Evolutionary conservation across 2,329 filamentous ascomycete species (phyloP).

Genomic region (Fusarium guadeloupense): DNA sequence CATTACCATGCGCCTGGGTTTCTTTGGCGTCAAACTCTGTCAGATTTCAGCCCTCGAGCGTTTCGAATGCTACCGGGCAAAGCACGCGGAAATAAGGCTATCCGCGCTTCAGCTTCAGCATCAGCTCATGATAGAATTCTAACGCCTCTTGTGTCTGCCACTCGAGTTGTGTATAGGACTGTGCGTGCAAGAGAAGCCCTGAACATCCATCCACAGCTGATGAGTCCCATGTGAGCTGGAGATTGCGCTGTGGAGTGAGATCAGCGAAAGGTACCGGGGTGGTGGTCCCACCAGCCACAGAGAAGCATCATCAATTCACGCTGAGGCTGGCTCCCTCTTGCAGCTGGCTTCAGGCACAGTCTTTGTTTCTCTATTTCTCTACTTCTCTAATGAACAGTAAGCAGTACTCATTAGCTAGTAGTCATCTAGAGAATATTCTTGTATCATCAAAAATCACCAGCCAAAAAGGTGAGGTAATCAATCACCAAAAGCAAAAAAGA

Average conservation of each 20-base stretch:
- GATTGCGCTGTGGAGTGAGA: conserved; percentile 33
- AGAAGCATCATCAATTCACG: not conserved
- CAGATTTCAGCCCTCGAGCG: not conserved
- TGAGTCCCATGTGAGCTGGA: conserved; percentile 22
- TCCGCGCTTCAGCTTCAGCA: not conserved
- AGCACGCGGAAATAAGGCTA: not conserved
- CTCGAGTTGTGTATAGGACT: too few species aligned
- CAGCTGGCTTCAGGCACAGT: too few species aligned
- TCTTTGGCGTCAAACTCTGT: conserved; percentile 7
- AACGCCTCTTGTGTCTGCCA: not conserved
- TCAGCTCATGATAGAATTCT: not conserved
- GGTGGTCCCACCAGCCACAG: conserved; percentile 8
- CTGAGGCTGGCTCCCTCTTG: too few species aligned
- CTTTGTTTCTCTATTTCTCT: too few species aligned
- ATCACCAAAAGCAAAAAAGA: not conserved
- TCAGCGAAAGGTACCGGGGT: conserved; percentile 8
- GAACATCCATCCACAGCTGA: too few species aligned
- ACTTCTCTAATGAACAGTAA: too few species aligned
- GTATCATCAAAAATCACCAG: too few species aligned
- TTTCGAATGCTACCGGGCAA: too few species aligned
- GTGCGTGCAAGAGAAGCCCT: too few species aligned
- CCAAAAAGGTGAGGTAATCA: too few species aligned
- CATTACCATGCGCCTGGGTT: not conserved
- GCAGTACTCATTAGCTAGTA: too few species aligned
- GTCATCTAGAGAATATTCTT: too few species aligned